Evolutionary conservation across 352 stramenopile genomes (phyloP), one percentile per base, ranked within the genome.

Genomic region (Halophytophthora batemanensis): DNA sequence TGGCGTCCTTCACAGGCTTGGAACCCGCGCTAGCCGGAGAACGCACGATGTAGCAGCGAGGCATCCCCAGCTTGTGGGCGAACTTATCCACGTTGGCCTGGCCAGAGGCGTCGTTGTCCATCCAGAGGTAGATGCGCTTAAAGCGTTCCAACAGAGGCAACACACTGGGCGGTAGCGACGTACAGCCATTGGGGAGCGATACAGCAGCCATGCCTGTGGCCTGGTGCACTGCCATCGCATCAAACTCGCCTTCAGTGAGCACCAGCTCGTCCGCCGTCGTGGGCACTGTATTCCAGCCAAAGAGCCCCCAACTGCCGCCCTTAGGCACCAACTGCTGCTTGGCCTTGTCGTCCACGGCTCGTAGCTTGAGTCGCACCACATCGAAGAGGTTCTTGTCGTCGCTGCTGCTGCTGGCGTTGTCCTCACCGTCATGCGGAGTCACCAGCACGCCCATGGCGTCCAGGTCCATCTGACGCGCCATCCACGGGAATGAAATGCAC

Each of bases 201-300:
- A 98, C 81, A 6, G 90, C 87, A 10, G 91, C 74, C 49, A 95
- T 59, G 4, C 90, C 90, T 34, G 91, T 98, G 1, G 92, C 95
- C 68, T 99, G 96, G 68, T 98, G 87, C 10, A 99, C 97, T 12
- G 96, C 94, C 92, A 98, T 98, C 35, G 94, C 96, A 55, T 98
- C 93, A 50, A 97, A 98, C 66, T 99, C 96, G 23, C 96, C 96
- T 69, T 99, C 96, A 0, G 97, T 99, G 23, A 99, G 56, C 25
- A 99, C 92, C 29, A 99, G 73, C 63, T 96, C 76, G 2, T 87
- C 85, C 0, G 82, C 85, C 34, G 91, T 57, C 10, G 73, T 55
- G 14, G 90, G 82, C 21, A 99, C 79, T 0, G 95, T 98, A 69
- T 99, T 98, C 87, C 93, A 98, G n/a, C 97, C 97, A 74, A 99